Conservation (phyloP, 345 rosid genomes). For the Salix caprea region DNA sequence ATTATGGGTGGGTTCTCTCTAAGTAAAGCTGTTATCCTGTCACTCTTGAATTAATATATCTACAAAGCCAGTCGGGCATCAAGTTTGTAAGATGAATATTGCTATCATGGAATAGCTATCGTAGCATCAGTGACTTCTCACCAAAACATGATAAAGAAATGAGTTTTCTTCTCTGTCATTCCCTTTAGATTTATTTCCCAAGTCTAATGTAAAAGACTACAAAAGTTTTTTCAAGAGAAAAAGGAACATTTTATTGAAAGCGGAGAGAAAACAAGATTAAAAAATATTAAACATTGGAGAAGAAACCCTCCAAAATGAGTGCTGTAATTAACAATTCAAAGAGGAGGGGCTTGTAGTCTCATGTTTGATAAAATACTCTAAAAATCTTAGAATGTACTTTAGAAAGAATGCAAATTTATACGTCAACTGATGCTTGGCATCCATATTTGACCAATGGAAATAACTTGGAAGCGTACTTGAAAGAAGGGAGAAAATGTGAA, state of each 20-base stretch:
- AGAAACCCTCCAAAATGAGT: not conserved
- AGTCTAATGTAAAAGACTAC: not conserved
- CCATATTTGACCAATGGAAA: not conserved
- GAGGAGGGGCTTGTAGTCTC: not conserved
- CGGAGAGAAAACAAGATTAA: not conserved
- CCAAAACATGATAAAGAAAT: not conserved
- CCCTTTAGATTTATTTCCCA: too few relatives aligned
- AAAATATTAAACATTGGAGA: not conserved
- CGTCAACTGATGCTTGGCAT: not conserved
- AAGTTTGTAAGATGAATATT: not conserved
- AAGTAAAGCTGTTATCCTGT: not conserved
- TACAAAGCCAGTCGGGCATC: not conserved
- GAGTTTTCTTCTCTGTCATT: not conserved
- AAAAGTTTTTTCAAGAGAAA: not conserved
- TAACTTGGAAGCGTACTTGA: not conserved
- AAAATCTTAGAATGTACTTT: not conserved
- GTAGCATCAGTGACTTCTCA: too few relatives aligned
- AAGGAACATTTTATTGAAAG: not conserved
- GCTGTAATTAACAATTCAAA: not conserved
- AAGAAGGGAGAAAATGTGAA: not conserved
- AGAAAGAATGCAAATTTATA: not conserved
- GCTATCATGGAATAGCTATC: not conserved
- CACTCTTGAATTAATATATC: not conserved
- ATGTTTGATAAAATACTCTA: not conserved
- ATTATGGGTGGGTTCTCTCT: not conserved